These are phyloP conservation scores for Lentinula boryana DNA, from an alignment of 768 basidiomycete genomes.

Conservation along the genomic window DNA sequence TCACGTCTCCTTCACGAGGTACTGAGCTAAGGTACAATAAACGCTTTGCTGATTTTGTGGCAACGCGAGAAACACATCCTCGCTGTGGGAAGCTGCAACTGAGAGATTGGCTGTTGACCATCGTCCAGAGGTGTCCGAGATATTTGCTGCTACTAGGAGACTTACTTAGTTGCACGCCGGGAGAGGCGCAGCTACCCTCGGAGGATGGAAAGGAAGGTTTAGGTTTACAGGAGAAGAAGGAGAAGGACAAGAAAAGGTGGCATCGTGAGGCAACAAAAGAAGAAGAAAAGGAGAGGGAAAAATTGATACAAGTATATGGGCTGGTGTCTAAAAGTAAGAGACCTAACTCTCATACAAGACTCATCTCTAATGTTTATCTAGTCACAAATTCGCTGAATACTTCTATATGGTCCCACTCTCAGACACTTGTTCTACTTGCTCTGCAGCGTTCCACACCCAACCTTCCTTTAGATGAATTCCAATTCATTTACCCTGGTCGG, in stretches of 20 bases:
- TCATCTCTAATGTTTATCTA: conserved; percentile 20
- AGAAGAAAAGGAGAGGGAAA: conserved; percentile 62
- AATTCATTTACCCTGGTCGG: conserved; percentile 78
- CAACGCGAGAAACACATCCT: conserved; percentile 60
- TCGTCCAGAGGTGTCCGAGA: conserved; percentile 84
- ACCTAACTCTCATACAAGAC: conserved; percentile 6
- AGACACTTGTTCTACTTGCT: conserved; percentile 69
- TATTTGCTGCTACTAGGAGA: conserved; percentile 83
- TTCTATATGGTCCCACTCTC: conserved; percentile 71
- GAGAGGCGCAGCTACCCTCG: not conserved
- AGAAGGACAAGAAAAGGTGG: not conserved
- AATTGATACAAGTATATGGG: conserved; percentile 51
- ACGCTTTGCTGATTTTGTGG: conserved; percentile 59
- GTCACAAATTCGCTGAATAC: conserved; percentile 76
- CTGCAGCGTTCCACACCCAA: conserved; percentile 73
- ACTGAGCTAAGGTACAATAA: conserved; percentile 12
- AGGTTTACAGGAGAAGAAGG: not conserved
- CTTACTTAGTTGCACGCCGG: conserved; percentile 54
- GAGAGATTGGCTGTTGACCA: conserved; percentile 80
- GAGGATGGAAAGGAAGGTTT: not conserved
- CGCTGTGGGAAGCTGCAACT: conserved; percentile 71
- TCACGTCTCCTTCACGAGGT: conserved; percentile 6
- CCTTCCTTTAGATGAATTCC: conserved; percentile 49
- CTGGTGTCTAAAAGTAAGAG: conserved; percentile 71
- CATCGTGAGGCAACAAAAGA: conserved; percentile 21